These are phyloP conservation scores for Pseudogymnoascus sp. DNA, from an alignment of 2,329 filamentous ascomycete species.

Conservation along the genomic window DNA sequence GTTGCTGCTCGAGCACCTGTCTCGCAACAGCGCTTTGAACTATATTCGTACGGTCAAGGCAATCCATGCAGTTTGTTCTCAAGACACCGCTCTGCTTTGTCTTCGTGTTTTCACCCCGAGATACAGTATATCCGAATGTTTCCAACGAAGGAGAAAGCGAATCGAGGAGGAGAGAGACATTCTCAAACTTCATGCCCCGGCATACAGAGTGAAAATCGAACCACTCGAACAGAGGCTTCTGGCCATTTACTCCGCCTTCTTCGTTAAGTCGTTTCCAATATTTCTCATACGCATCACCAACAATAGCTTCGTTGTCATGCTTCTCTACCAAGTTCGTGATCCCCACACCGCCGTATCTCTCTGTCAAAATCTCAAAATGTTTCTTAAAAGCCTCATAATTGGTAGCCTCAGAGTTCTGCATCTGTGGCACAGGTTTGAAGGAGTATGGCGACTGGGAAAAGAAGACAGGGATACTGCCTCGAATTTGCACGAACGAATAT, in stretches of 20 bases:
- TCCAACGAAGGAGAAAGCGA: slow-evolving; percentile 61
- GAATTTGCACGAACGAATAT: slow-evolving; percentile 78
- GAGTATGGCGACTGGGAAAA: slow-evolving; percentile 94
- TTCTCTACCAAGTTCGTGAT: slow-evolving; percentile 83
- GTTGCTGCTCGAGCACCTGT: slow-evolving; percentile 70
- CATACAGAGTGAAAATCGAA: slow-evolving; percentile 94
- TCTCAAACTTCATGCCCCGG: slow-evolving; percentile 96
- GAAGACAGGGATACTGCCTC: slow-evolving; percentile 88
- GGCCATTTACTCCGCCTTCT: slow-evolving; percentile 41
- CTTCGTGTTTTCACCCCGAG: slow-evolving; percentile 34
- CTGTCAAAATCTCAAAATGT: slow-evolving; percentile 65
- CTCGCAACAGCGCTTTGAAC: slow-evolving; percentile 87
- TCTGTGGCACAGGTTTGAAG: slow-evolving; percentile 74
- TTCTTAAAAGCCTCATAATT: slow-evolving; percentile 72
- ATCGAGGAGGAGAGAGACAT: slow-evolving; percentile 73
- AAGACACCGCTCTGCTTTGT: slow-evolving; percentile 64
- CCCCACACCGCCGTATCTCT: slow-evolving; percentile 69
- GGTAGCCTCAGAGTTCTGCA: slow-evolving; percentile 71
- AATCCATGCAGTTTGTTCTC: slow-evolving; percentile 99
- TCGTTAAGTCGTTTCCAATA: slow-evolving; percentile 61
- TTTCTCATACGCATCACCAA: slow-evolving; percentile 71
- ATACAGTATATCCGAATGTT: slow-evolving; percentile 61
- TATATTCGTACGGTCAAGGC: slow-evolving; percentile 90
- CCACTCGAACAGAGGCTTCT: slow-evolving; percentile 71
- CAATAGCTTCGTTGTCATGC: slow-evolving; percentile 68